Conservation (phyloP, 1,284 basidiomycete genomes). For the Puccinia polysora region DNA sequence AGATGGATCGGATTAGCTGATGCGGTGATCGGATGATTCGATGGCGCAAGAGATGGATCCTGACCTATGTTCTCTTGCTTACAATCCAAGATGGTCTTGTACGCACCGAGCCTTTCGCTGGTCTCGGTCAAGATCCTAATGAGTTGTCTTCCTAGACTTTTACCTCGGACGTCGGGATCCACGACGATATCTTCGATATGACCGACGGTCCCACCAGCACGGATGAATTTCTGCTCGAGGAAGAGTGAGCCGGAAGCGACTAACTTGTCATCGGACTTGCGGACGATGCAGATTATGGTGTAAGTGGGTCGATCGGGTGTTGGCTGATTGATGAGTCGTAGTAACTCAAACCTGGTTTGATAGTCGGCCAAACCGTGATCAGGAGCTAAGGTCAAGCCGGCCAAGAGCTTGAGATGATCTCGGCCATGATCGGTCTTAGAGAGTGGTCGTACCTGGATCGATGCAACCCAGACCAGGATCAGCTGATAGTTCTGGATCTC, state of each 20-base stretch:
- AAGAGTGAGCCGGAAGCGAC: slow-evolving; percentile 52
- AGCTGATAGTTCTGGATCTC: too few relatives aligned
- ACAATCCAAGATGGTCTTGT: slow-evolving; percentile 53
- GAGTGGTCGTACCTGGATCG: slow-evolving; percentile 28
- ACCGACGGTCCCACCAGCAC: slow-evolving; percentile 49
- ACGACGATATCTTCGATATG: slow-evolving; percentile 54
- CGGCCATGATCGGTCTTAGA: slow-evolving; percentile 30
- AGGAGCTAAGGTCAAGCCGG: slow-evolving; percentile 30
- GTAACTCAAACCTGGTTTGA: slow-evolving; percentile 30
- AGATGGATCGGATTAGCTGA: too few relatives aligned
- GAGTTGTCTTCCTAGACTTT: slow-evolving; percentile 51
- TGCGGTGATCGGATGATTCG: too few relatives aligned
- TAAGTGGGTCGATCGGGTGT: slow-evolving; percentile 23
- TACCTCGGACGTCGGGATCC: slow-evolving; percentile 50
- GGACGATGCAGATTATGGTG: slow-evolving; percentile 25
- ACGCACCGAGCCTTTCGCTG: slow-evolving; percentile 49
- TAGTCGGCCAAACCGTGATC: slow-evolving; percentile 10
- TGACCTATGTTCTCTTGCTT: slow-evolving; percentile 51
- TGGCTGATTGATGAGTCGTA: slow-evolving; percentile 3
- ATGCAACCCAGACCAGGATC: background rate
- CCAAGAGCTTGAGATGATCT: slow-evolving; percentile 29
- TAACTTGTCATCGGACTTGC: slow-evolving; percentile 47
- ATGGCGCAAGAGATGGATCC: too few relatives aligned
- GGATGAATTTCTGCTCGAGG: slow-evolving; percentile 52
- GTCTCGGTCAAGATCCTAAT: slow-evolving; percentile 51